phyloP scores from a whole-genome alignment of 192 early-diverging fungal species.

The Coemansia sp. region DNA sequence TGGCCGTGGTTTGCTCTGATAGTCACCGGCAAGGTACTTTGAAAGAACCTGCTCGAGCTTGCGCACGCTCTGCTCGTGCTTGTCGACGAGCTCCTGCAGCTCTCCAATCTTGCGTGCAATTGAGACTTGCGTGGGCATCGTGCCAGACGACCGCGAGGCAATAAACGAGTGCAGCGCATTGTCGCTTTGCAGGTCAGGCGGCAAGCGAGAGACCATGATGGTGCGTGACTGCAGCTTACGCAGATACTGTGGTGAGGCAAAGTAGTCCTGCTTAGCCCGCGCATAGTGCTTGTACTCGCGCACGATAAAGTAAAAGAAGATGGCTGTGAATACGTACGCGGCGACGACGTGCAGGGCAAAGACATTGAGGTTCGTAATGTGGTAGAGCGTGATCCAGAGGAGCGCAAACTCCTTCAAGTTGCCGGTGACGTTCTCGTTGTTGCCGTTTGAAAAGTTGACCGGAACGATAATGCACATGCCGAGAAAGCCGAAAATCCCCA shows the following conservation, averaged over 20 bases:
- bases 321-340: slow-evolving; percentile 58
- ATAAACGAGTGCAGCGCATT: slow-evolving; percentile 54
- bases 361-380: slow-evolving; percentile 53
- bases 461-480: slow-evolving; percentile 64
- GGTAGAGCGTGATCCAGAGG: slow-evolving; percentile 47
- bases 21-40: slow-evolving; percentile 50
- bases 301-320: slow-evolving; percentile 56
- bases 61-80: slow-evolving; percentile 62
- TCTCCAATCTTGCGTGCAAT: slow-evolving; percentile 65
- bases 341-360: slow-evolving; percentile 62
- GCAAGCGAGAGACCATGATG: slow-evolving; percentile 65
- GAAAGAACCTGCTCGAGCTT: slow-evolving; percentile 64
- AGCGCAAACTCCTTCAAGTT: slow-evolving; percentile 38
- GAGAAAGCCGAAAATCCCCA: slow-evolving; percentile 55
- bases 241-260: slow-evolving; percentile 59
- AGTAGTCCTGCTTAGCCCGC: slow-evolving; percentile 55
- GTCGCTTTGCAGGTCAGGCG: slow-evolving; percentile 57
- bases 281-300: slow-evolving; percentile 57
- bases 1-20: slow-evolving; percentile 36
- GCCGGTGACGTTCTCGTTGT: slow-evolving; percentile 34
- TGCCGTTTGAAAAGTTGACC: slow-evolving; percentile 62
- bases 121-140: slow-evolving; percentile 55
- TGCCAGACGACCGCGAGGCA: slow-evolving; percentile 35
- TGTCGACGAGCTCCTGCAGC: slow-evolving; percentile 62
- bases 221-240: slow-evolving; percentile 66